Base-by-base conservation (phyloP, 1,139 yeast species). In the Suhomyces kunorum region DNA sequence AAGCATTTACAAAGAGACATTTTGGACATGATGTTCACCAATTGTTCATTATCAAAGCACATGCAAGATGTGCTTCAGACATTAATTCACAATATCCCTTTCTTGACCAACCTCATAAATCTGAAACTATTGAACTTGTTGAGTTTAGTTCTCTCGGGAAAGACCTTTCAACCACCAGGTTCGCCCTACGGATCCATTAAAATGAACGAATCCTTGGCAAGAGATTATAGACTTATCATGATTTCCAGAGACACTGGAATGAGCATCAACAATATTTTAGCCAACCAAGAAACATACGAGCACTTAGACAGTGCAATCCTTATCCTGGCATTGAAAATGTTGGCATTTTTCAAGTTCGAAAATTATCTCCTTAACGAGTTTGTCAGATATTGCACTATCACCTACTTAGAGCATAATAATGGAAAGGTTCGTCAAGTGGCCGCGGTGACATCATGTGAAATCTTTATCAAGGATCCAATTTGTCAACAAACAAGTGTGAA, bases 1-100 rank as follows among this genome's bases (percentile, higher is more conserved):
- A 90, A 90, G 56, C 92, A 88, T 56, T 68, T 92, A 46, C 92
- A 89, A 49, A 75, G 84, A 47, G 95, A 88, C 53, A 77, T 90
- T 17, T 66, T 92, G 43, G 94, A 85, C 49, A 74, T 86, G 69
- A 77, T 90, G 66, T 76, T 92, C 53, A 78, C 71, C 34, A 71
- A 85, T 40, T 88, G 96, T 48, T 87, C 96, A 0, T 72, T 92
- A 36, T 85, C 92, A 15, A 83, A 78, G 45, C 83, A 86, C 47
- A 80, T 90, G 80, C 82, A 87, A 55, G 80, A 81, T 43, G 87
- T 94, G 9, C 60, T 90, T 26, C 77, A 78, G 43, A 79, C 81
- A 1, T 71, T 92, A 31, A 82, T 83, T 19, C 76, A 74, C 6
- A 77, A 85, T 47, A 83, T 92, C 9, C 97, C 97, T 0, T 87